These are phyloP conservation scores for Centrapalus pauciflorus DNA, from an alignment of 129 eudicot genomes.

Conservation along the genomic window DNA sequence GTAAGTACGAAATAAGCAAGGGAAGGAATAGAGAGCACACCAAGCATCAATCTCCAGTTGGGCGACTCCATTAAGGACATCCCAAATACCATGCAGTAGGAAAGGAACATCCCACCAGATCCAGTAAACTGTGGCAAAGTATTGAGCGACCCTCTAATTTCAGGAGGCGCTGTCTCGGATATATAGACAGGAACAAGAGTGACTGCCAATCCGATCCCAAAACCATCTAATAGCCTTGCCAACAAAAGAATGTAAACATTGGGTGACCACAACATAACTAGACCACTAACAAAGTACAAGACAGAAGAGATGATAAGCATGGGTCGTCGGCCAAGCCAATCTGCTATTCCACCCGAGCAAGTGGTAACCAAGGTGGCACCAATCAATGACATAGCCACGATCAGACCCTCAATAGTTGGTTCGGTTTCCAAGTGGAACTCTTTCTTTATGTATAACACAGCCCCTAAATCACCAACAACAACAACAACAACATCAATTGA, in stretches of 20 bases:
- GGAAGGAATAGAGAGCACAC: conserved; percentile 74
- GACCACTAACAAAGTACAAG: conserved; percentile 56
- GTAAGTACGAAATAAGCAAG: conserved; percentile 48
- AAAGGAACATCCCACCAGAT: conserved; percentile 64
- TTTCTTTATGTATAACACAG: conserved; percentile 61
- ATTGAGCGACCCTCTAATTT: conserved; percentile 64
- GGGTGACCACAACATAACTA: conserved; percentile 80
- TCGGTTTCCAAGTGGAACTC: conserved; percentile 50
- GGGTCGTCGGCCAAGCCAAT: conserved; percentile 72
- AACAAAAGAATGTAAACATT: conserved; percentile 66
- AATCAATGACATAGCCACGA: conserved; percentile 72
- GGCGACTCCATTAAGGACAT: conserved; percentile 69
- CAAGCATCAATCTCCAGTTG: conserved; percentile 88
- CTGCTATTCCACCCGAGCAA: conserved; percentile 64
- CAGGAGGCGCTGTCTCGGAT: conserved; percentile 83
- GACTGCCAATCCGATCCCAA: conserved; percentile 76
- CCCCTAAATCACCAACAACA: conserved; percentile 40
- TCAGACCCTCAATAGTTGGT: conserved; percentile 68
- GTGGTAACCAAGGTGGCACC: conserved; percentile 71
- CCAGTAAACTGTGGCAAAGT: conserved; percentile 87
- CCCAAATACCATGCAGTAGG: conserved; percentile 81
- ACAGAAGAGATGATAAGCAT: conserved; percentile 62
- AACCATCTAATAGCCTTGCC: conserved; percentile 67
- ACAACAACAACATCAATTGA: conserved; percentile 3
- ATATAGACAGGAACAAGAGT: conserved; percentile 74